phyloP scores from a whole-genome alignment of 2,329 filamentous ascomycete species.

The Ophiostoma himal-ulmi region DNA sequence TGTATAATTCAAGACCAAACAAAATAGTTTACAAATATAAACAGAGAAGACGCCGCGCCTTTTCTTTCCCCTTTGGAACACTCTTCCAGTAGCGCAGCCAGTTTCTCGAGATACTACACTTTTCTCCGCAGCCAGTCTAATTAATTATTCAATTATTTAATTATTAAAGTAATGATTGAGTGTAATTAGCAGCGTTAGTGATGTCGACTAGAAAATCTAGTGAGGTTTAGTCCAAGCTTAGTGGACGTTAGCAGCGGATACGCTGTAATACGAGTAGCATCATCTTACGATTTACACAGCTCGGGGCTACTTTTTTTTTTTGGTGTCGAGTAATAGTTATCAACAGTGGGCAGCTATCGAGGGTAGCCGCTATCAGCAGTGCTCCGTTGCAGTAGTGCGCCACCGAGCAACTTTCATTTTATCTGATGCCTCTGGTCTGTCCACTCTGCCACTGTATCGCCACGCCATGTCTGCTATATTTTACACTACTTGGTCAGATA shows the following conservation, averaged over 20 bases:
- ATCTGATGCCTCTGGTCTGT: background rate
- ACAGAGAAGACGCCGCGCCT: slow-evolving; percentile 13
- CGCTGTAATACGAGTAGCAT: background rate
- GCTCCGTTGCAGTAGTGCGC: background rate
- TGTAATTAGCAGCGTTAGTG: background rate
- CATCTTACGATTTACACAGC: background rate
- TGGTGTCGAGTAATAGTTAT: too few species aligned
- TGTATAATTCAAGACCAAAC: background rate
- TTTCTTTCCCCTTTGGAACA: slow-evolving; percentile 21
- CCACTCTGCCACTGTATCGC: background rate
- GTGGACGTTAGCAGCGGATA: background rate
- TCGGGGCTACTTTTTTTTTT: background rate
- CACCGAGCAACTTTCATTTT: background rate
- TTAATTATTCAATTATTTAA: background rate
- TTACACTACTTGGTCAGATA: background rate
- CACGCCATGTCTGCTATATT: background rate
- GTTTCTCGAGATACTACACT: background rate
- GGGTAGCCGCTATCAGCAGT: background rate
- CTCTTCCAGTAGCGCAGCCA: slow-evolving; percentile 3
- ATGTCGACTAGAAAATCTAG: background rate
- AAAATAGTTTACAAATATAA: background rate
- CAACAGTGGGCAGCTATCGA: background rate
- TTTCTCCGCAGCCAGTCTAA: slow-evolving; percentile 3
- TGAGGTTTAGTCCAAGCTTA: background rate
- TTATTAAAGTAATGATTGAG: too few species aligned